Evolutionary conservation across 805 yeast genomes (phyloP), one percentile per base, ranked within the genome.

Genomic region (Ogataea populi-albae): DNA sequence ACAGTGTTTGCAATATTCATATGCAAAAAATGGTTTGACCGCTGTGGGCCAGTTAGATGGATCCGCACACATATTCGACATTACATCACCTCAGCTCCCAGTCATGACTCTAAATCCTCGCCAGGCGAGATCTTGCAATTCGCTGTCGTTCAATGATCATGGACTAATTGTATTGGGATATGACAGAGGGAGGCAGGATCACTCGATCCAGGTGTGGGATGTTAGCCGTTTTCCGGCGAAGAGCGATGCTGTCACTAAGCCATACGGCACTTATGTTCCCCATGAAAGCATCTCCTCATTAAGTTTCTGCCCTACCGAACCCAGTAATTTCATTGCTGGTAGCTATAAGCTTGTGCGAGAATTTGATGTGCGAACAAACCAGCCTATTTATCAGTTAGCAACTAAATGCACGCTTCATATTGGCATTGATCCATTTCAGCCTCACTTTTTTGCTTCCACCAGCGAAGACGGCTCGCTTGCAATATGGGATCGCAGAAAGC

Each of bases 401-500:
- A 82, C 94, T 1, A 76, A 81, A 48, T 75, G 85, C 40, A 77
- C 88, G 0, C 68, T 76, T 48, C 83, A 83, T 14, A 69, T 89
- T 30, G 68, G 75, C 6, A 65, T 80, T 20, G 89, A 86, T 53
- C 91, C 84, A 3, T 77, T 77, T 52, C 77, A 79, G 50, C 71
- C 70, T 9, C 71, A 75, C 57, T 69, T 75, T 43, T 86, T 89
- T 57, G 77, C 86, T 12, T 79, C 94, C 0, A 75, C 75, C 44
- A 77, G 86, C 34, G 96, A 88, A 48, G 91, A 85, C 51, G 95
- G 96, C 2, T 75, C 93, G 0, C 62, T 88, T 32, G 81, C 91
- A 0, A 68, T 89, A 6, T 89, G 89, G 86, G 95, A 85, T 55
- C 69, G 86, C 44, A 66, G 95, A 45, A 79, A 73, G 45, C 55